Percentiles rank a stretch among this genome's conserved stretches.
Conservation (phyloP, 176 grass and related monocot genomes). For the Neostapfia colusana region DNA sequence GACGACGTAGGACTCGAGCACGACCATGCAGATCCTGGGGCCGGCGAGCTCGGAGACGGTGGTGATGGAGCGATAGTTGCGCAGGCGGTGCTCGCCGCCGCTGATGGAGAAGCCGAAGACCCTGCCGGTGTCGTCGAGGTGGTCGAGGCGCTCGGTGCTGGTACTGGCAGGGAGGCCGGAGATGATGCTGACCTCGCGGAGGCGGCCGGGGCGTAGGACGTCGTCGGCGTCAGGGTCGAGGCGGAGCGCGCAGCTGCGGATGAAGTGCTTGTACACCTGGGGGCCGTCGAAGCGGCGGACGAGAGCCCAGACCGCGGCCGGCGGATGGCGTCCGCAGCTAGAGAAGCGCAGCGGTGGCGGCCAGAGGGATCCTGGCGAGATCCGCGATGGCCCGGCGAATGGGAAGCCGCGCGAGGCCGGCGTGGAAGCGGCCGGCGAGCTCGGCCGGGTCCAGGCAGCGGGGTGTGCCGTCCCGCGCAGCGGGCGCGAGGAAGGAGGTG, state of each 20-base stretch:
- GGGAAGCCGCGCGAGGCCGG: no score
- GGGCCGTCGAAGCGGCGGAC: slow-evolving; percentile 87
- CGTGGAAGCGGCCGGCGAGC: no score
- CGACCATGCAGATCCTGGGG: slow-evolving; percentile 75
- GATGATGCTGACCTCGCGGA: slow-evolving; percentile 85
- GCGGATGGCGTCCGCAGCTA: no score
- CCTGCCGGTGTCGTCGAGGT: slow-evolving; percentile 63
- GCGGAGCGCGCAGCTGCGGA: slow-evolving; percentile 75
- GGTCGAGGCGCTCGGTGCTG: slow-evolving; percentile 92
- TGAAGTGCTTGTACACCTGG: slow-evolving; percentile 99
- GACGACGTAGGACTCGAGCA: slow-evolving; percentile 89
- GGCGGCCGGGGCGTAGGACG: slow-evolving; percentile 62
- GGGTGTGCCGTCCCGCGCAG: no score
- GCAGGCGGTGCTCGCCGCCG: slow-evolving; percentile 84
- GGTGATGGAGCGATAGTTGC: slow-evolving; percentile 83
- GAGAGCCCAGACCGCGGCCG: slow-evolving; percentile 66
- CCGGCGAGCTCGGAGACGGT: slow-evolving; percentile 63
- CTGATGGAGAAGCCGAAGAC: slow-evolving; percentile 88
- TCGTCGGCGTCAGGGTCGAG: slow-evolving; percentile 50
- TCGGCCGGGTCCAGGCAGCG: no score
- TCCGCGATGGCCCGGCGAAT: no score
- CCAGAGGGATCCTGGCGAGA: no score
- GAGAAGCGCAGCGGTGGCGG: no score
- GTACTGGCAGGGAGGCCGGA: slow-evolving; percentile 91
- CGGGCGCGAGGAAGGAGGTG: no score